Percentiles rank a stretch among this genome's conserved stretches.
phyloP scores from a whole-genome alignment of 192 early-diverging fungal species.

The Phlyctochytrium arcticum region DNA sequence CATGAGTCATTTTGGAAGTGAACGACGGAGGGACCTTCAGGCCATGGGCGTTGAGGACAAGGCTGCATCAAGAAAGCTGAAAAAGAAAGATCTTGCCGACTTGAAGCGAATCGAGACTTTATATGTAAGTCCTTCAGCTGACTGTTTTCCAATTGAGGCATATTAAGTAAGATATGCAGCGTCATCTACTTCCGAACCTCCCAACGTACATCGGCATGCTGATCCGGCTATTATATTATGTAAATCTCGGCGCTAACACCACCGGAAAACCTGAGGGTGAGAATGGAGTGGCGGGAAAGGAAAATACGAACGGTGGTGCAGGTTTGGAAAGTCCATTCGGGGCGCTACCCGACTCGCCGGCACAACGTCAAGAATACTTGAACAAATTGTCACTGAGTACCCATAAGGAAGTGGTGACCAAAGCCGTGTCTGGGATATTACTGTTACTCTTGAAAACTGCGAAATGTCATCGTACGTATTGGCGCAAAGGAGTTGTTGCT shows the following conservation, averaged over 20 bases:
- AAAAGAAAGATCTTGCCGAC: slow-evolving; percentile 11
- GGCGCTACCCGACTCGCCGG: not conserved
- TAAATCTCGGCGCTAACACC: slow-evolving; percentile 36
- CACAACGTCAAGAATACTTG: slow-evolving; percentile 16
- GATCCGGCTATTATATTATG: slow-evolving; percentile 46
- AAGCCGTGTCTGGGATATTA: slow-evolving; percentile 65
- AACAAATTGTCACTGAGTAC: slow-evolving; percentile 54
- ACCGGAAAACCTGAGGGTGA: slow-evolving; percentile 6
- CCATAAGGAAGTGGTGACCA: slow-evolving; percentile 69
- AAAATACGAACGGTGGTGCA: not conserved
- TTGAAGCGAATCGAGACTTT: slow-evolving; percentile 31
- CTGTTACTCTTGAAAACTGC: slow-evolving; percentile 60
- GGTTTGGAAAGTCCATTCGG: not conserved
- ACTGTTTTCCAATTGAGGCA: slow-evolving; percentile 1
- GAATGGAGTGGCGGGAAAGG: not conserved
- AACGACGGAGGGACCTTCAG: slow-evolving; percentile 1
- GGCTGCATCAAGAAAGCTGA: not conserved
- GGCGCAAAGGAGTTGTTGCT: not conserved
- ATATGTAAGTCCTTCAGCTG: slow-evolving; percentile 32
- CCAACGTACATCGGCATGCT: slow-evolving; percentile 43
- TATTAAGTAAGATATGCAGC: slow-evolving; percentile 16
- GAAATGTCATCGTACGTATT: slow-evolving; percentile 60
- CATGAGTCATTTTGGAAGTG: slow-evolving; percentile 19
- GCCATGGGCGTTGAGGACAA: not conserved
- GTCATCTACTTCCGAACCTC: slow-evolving; percentile 31